Conservation (phyloP, 257 asterid genomes). For the Voacanga thouarsii region DNA sequence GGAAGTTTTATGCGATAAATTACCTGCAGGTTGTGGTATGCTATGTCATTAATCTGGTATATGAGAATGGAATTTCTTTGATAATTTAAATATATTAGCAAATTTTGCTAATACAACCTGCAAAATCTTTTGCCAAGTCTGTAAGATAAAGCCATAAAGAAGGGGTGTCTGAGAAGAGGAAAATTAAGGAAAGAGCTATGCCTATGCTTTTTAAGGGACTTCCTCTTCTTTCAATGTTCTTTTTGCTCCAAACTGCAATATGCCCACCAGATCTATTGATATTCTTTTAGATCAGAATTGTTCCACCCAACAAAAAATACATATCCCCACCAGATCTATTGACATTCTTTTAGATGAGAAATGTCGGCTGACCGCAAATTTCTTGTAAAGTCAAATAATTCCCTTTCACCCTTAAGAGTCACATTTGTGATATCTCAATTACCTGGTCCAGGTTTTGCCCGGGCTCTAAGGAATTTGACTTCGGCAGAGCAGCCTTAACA, state of each 20-base stretch:
- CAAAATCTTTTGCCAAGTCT: background rate
- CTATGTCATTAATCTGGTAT: conserved; percentile 6
- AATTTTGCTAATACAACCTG: background rate
- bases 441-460: conserved; percentile 99
- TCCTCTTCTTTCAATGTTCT: background rate
- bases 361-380: too few relatives aligned
- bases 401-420: background rate
- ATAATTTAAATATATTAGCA: background rate
- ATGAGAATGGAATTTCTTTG: background rate
- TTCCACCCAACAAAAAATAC: background rate
- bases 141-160: background rate
- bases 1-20: conserved; percentile 96
- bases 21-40: conserved; percentile 40
- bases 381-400: background rate
- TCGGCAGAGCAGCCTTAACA: conserved; percentile 93
- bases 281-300: background rate
- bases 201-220: background rate
- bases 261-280: background rate
- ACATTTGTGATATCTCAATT: conserved; percentile 5
- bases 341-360: too few relatives aligned
- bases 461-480: conserved; percentile 74
- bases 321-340: too few relatives aligned
- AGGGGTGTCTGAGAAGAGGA: background rate
- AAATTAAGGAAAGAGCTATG: background rate
- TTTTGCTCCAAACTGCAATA: background rate